A percentile compares a stretch with the other conserved stretches of the same genome.
Evolutionary conservation across 1,139 yeast genomes (phyloP).

Genomic region (Lipomyces yarrowii): DNA sequence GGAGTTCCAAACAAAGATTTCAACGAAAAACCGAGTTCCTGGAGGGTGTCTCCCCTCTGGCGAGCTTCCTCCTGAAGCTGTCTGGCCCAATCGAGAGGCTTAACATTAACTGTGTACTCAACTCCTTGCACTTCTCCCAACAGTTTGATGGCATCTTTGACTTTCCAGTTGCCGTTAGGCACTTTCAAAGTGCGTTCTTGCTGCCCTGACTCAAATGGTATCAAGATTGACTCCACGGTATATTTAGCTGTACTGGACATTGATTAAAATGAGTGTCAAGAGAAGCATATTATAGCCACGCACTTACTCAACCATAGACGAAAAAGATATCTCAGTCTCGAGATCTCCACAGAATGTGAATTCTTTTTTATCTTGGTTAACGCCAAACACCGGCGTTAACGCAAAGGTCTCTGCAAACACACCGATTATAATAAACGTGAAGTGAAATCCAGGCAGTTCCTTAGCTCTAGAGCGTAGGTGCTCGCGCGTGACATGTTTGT

Average conservation of each 20-base stretch:
- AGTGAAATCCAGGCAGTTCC: not conserved
- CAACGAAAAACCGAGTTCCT: conserved; percentile 2
- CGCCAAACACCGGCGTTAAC: not conserved
- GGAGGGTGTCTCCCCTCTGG: not conserved
- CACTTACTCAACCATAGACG: not conserved
- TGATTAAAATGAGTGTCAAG: not conserved
- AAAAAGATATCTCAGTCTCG: not conserved
- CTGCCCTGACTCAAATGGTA: not conserved
- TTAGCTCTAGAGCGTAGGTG: not conserved
- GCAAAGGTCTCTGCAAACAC: not conserved
- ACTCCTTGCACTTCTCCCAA: conserved; percentile 1
- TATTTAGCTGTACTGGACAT: not conserved
- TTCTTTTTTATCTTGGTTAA: not conserved
- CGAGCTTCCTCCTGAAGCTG: conserved; percentile 3
- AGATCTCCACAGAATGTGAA: not conserved
- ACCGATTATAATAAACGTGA: not conserved
- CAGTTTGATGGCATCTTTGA: not conserved
- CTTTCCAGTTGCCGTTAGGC: conserved; percentile 3
- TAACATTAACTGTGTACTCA: not conserved
- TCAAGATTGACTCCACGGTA: conserved; percentile 5
- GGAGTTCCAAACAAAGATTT: conserved; percentile 5
- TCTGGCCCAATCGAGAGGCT: not conserved
- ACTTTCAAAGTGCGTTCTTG: conserved; percentile 3
- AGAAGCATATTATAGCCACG: not conserved
- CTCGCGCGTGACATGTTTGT: not conserved